Conservation (phyloP, 768 basidiomycete species). For the Lactifluus pinguis region DNA sequence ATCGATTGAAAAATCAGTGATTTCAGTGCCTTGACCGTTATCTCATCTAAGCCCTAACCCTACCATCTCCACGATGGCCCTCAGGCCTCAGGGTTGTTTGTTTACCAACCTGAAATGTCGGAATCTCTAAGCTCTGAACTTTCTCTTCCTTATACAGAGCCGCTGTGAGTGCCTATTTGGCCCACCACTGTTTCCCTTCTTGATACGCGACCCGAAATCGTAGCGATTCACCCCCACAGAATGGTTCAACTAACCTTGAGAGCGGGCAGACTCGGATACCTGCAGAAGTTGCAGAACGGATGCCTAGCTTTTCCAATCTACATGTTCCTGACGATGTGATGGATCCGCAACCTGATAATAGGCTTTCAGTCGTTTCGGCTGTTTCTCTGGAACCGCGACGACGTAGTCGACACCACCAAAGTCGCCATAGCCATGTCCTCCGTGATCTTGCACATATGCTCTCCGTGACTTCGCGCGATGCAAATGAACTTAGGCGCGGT, state of each 20-base stretch:
- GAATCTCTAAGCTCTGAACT: conserved; percentile 7
- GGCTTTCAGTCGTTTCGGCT: conserved; percentile 14
- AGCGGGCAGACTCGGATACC: not conserved
- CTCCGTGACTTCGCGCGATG: conserved; percentile 16
- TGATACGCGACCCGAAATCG: conserved; percentile 1
- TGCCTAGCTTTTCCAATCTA: not conserved
- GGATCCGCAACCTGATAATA: conserved; percentile 5
- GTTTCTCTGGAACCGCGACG: conserved; percentile 18
- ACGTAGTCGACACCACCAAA: conserved; percentile 11
- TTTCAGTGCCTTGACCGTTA: not conserved
- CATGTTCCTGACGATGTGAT: not conserved
- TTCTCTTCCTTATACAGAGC: conserved; percentile 5
- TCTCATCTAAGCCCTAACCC: conserved; percentile 17
- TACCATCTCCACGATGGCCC: not conserved
- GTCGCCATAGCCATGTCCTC: conserved; percentile 10
- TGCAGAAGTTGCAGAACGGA: not conserved
- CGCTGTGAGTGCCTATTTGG: conserved; percentile 6
- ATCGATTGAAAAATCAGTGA: conserved; percentile 5
- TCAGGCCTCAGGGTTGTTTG: not conserved
- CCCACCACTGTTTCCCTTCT: not conserved
- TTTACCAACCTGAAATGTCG: not conserved
- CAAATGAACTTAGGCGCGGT: conserved; percentile 24
- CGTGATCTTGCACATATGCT: conserved; percentile 18
- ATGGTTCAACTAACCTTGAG: not conserved
- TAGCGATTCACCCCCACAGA: not conserved